These are phyloP conservation scores for Candida boleticola DNA, from an alignment of 805 yeast species.

Conservation along the genomic window DNA sequence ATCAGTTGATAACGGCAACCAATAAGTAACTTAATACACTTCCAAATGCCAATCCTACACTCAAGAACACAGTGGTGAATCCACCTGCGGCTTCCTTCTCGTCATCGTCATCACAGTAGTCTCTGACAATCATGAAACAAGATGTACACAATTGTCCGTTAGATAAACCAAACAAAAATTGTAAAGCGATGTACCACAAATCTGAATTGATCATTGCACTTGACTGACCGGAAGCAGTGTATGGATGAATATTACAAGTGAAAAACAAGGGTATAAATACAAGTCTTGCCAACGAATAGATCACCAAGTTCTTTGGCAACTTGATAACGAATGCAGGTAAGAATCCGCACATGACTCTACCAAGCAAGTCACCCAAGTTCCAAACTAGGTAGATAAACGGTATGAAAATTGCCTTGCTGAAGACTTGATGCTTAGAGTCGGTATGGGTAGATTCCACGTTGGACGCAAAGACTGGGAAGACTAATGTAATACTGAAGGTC, in stretches of 20 bases:
- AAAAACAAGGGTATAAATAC: constrained; percentile 70
- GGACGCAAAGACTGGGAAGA: constrained; percentile 90
- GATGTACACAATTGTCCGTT: constrained; percentile 85
- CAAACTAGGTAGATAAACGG: constrained; percentile 82
- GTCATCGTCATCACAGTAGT: constrained; percentile 53
- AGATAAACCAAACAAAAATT: constrained; percentile 78
- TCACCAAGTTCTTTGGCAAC: constrained; percentile 44
- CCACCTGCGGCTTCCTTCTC: constrained; percentile 95
- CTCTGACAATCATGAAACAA: constrained; percentile 73
- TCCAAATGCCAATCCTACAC: constrained; percentile 77
- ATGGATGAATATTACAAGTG: constrained; percentile 57
- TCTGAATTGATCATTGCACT: constrained; percentile 55
- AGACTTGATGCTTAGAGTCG: constrained; percentile 34
- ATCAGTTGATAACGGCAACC: constrained; percentile 38
- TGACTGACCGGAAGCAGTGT: constrained; percentile 21
- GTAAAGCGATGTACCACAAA: constrained; percentile 62
- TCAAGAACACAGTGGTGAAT: constrained; percentile 75
- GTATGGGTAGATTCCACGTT: constrained; percentile 50
- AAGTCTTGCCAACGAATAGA: constrained; percentile 55
- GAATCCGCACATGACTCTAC: constrained; percentile 68
- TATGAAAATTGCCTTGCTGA: constrained; percentile 48
- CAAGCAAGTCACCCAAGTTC: constrained; percentile 86
- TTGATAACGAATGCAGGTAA: constrained; percentile 29
- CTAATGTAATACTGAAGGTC: constrained; percentile 70
- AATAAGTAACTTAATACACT: constrained; percentile 71